A percentile compares a stretch with the other conserved stretches of the same genome.
These are phyloP conservation scores for Cercospora berteroae DNA, from an alignment of 2,329 filamentous ascomycete species.

Conservation along the genomic window DNA sequence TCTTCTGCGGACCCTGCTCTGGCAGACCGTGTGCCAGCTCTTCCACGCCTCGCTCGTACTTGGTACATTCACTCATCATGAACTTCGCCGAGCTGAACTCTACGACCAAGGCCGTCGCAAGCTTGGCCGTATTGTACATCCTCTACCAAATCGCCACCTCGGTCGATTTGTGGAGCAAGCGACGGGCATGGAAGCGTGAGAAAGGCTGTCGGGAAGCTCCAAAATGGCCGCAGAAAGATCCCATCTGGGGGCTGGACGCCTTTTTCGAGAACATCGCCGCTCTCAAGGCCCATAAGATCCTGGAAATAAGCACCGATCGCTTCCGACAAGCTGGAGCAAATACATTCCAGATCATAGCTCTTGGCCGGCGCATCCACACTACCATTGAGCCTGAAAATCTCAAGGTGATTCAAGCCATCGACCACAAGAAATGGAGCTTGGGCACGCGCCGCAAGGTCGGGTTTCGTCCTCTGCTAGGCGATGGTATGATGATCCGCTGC, in stretches of 20 bases:
- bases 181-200: conserved; percentile 41
- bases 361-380: conserved; percentile 37
- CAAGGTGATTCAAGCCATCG: conserved; percentile 47
- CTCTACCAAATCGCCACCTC: conserved; percentile 39
- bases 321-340: conserved; percentile 35
- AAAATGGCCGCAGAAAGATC: conserved; percentile 53
- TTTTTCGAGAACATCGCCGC: conserved; percentile 44
- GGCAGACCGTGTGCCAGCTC: background rate
- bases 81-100: conserved; percentile 12
- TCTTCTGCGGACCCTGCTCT: background rate
- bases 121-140: conserved; percentile 36
- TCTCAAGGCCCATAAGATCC: conserved; percentile 39
- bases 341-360: conserved; percentile 43
- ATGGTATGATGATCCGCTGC: conserved; percentile 37
- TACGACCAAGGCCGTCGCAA: conserved; percentile 29
- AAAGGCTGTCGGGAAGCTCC: conserved; percentile 51
- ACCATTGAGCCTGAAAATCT: conserved; percentile 51
- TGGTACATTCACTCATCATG: conserved; percentile 10
- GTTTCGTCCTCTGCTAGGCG: conserved; percentile 45
- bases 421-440: conserved; percentile 50
- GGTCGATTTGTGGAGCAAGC: conserved; percentile 38
- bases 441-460: conserved; percentile 36
- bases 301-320: conserved; percentile 38
- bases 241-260: conserved; percentile 54
- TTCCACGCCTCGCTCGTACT: background rate